Conservation (phyloP, 2,329 filamentous ascomycete genomes). For the Geoglossum cookeanum region DNA sequence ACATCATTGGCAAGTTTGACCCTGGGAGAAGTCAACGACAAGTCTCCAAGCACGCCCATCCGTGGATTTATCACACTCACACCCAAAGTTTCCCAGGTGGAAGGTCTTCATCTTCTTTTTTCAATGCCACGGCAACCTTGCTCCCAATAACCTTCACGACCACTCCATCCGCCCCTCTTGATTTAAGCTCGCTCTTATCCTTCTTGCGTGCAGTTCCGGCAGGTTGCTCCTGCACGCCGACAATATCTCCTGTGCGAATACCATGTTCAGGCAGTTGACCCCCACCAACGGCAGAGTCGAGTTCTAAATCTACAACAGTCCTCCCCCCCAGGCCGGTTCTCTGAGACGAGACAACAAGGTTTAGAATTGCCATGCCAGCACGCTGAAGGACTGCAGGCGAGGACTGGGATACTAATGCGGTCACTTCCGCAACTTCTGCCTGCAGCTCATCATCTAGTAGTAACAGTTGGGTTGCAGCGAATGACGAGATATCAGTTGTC, state of each 20-base stretch:
- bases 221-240: slow-evolving; percentile 56
- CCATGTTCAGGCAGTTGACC: slow-evolving; percentile 54
- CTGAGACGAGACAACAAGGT: slow-evolving; percentile 53
- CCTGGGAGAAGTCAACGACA: slow-evolving; percentile 19
- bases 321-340: slow-evolving; percentile 86
- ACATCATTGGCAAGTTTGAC: slow-evolving; percentile 48
- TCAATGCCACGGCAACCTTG: slow-evolving; percentile 46
- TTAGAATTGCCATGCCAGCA: slow-evolving; percentile 60
- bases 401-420: slow-evolving; percentile 44
- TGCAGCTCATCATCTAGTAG: slow-evolving; percentile 54
- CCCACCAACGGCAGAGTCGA: slow-evolving; percentile 31
- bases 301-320: slow-evolving; percentile 60
- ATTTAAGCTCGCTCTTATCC: slow-evolving; percentile 51
- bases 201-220: slow-evolving; percentile 50
- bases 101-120: slow-evolving; percentile 38
- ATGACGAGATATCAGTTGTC: slow-evolving; percentile 39
- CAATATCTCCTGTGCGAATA: slow-evolving; percentile 58
- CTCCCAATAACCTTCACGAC: slow-evolving; percentile 43
- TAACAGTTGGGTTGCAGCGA: slow-evolving; percentile 49
- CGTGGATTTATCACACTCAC: slow-evolving; percentile 24
- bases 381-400: slow-evolving; percentile 51
- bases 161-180: slow-evolving; percentile 49
- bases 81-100: slow-evolving; percentile 41
- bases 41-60: slow-evolving; percentile 4
- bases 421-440: slow-evolving; percentile 52